phyloP scores from a whole-genome alignment of 345 rosid genomes.

The Eucalyptus viminalis region DNA sequence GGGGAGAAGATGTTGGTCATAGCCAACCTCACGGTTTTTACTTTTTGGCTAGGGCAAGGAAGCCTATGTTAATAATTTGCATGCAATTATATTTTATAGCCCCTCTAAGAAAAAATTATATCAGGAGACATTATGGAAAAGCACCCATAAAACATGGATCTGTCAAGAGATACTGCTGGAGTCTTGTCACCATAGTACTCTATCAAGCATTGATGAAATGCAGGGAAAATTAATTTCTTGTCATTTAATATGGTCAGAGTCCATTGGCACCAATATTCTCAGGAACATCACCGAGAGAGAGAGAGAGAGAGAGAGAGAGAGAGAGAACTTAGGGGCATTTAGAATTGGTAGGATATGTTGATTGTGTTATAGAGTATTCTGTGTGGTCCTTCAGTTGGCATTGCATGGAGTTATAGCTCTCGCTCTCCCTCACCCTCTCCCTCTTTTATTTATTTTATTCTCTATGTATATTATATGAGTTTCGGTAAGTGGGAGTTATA shows the following conservation, averaged over 20 bases:
- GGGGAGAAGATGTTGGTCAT: not conserved
- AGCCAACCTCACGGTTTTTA: not conserved
- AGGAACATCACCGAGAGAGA: not conserved
- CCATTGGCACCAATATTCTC: not conserved
- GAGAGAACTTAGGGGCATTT: not conserved
- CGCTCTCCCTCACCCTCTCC: not conserved
- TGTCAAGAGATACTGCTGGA: not conserved
- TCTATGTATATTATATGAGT: not conserved
- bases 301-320: not conserved
- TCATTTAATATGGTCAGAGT: not conserved
- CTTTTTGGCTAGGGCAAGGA: not conserved
- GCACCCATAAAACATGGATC: not conserved
- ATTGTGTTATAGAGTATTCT: not conserved
- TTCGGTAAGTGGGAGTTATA: not conserved
- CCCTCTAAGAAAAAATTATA: not conserved
- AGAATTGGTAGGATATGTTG: not conserved
- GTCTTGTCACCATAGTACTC: not conserved
- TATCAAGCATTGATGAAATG: not conserved
- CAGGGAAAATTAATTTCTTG: not conserved
- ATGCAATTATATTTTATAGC: not conserved
- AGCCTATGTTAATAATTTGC: not conserved
- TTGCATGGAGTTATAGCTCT: not conserved
- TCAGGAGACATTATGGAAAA: not conserved
- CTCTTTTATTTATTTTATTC: not conserved
- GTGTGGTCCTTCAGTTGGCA: not conserved